phyloP scores from a whole-genome alignment of 2,329 filamentous ascomycete species.

The Corinectria fuckeliana region DNA sequence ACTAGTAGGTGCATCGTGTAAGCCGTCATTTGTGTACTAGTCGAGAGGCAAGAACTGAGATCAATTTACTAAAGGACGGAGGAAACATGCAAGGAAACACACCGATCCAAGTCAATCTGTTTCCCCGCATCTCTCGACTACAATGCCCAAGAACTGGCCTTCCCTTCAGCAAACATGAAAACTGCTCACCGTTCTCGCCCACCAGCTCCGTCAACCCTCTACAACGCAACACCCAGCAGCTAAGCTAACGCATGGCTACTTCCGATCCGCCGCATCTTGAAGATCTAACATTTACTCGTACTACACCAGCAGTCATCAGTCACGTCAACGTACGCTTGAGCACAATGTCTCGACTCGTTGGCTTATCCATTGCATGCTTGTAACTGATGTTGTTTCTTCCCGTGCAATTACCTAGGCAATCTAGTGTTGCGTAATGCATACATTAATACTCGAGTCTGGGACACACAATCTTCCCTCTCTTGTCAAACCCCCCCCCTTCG shows the following conservation, averaged over 20 bases:
- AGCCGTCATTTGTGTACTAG: not conserved
- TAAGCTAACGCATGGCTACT: not conserved
- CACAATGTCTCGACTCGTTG: not conserved
- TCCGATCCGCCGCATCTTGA: not conserved
- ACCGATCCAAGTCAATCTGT: no score
- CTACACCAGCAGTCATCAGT: not conserved
- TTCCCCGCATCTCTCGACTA: not conserved
- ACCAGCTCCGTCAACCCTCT: not conserved
- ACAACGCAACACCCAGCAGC: not conserved
- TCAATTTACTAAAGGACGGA: not conserved
- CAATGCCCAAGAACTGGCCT: no score
- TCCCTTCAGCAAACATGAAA: no score
- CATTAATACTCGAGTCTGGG: slow-evolving; percentile 11
- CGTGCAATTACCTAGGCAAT: slow-evolving; percentile 7
- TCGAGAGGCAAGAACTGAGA: not conserved
- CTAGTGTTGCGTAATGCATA: slow-evolving; percentile 9
- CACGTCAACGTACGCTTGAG: not conserved
- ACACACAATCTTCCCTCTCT: slow-evolving; percentile 3
- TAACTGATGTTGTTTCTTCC: not conserved
- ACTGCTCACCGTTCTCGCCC: no score
- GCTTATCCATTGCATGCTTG: not conserved
- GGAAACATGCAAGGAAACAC: not conserved
- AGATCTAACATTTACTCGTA: not conserved
- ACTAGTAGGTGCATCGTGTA: not conserved
- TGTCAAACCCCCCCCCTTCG: not conserved